phyloP scores from a whole-genome alignment of 306 rosid species.

The Pterocarpus macrocarpus region DNA sequence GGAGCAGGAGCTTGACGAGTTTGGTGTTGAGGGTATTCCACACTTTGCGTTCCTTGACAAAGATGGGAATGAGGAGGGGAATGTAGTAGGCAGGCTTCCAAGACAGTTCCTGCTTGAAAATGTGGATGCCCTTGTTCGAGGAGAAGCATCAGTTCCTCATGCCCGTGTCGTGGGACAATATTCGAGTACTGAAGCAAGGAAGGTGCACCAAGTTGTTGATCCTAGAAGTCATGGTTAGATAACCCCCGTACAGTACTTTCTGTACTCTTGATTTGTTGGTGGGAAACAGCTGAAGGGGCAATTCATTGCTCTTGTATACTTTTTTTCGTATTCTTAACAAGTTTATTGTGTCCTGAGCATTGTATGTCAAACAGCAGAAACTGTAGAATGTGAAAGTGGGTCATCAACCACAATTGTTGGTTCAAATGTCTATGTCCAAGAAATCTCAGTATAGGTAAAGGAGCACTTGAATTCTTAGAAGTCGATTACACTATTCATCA shows the following conservation, averaged over 20 bases:
- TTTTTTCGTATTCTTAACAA: not conserved
- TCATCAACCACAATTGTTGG: not conserved
- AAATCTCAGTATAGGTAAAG: not conserved
- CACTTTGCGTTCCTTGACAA: conserved; percentile 93
- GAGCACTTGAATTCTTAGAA: not conserved
- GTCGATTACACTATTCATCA: not conserved
- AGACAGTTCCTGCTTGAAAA: conserved; percentile 78
- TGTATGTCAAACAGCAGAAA: not conserved
- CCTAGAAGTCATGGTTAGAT: conserved; percentile 94
- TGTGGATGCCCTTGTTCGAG: conserved; percentile 69
- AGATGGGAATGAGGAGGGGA: conserved; percentile 94
- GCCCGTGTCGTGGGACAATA: conserved; percentile 85
- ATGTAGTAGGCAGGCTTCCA: conserved; percentile 94
- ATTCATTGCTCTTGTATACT: conserved; percentile 31
- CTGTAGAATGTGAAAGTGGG: not conserved
- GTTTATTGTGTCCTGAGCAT: conserved; percentile 21
- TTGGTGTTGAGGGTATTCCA: conserved; percentile 99
- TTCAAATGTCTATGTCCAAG: conserved; percentile 7
- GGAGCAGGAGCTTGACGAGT: conserved; percentile 99
- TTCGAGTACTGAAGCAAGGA: conserved; percentile 88
- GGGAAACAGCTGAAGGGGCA: conserved; percentile 47
- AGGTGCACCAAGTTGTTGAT: conserved; percentile 85
- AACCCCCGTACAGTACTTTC: conserved; percentile 36
- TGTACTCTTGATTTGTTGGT: not conserved
- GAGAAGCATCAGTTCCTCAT: conserved; percentile 82